These are phyloP conservation scores for Solanum hybrid DNA, from an alignment of 305 asterid genomes.

Conservation along the genomic window DNA sequence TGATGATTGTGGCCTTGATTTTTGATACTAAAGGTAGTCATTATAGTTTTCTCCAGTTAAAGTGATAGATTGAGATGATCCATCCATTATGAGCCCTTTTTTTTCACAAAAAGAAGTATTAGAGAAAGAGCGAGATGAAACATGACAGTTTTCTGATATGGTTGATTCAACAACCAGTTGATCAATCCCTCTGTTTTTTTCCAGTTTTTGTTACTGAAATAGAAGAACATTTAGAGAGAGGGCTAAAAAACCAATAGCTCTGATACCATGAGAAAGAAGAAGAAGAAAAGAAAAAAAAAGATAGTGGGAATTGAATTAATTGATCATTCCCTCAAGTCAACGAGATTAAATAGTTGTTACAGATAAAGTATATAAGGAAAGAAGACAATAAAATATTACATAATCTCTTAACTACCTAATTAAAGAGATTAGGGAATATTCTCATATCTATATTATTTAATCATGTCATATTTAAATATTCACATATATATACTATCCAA, in stretches of 20 bases:
- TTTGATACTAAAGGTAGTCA: neutral
- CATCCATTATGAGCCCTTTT: neutral
- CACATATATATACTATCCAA: neutral
- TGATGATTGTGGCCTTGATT: neutral
- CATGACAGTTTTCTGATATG: neutral
- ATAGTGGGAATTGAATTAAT: neutral
- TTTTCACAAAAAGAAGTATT: neutral
- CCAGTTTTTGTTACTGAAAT: too few relatives aligned
- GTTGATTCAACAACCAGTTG: neutral
- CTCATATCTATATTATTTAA: neutral
- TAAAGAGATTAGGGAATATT: too few relatives aligned
- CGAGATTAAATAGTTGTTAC: neutral
- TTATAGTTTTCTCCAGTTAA: neutral
- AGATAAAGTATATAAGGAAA: too few relatives aligned
- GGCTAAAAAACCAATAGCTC: neutral
- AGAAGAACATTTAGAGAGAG: neutral
- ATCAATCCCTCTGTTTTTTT: neutral
- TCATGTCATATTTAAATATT: neutral
- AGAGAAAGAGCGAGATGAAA: neutral
- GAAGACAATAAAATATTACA: neutral
- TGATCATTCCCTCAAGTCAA: neutral
- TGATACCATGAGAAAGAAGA: neutral
- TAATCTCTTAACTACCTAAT: neutral
- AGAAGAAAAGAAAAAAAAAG: neutral
- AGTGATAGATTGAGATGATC: neutral